Evolutionary conservation across 2,329 filamentous ascomycete species (phyloP).

Genomic region (Neofusicoccum umdonicola): DNA sequence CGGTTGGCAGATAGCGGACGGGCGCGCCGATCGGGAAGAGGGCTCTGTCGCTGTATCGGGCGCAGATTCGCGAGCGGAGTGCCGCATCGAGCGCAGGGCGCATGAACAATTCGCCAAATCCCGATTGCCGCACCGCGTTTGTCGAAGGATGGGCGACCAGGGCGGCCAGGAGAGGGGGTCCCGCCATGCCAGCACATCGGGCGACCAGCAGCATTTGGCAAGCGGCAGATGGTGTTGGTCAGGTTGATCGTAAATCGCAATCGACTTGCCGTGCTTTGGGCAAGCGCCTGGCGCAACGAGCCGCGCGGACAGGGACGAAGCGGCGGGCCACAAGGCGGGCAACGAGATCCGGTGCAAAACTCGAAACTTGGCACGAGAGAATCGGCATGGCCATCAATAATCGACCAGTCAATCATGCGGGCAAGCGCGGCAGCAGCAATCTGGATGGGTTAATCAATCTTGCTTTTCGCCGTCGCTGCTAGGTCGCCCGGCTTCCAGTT

Average conservation of each 20-base stretch:
- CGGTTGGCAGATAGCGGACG: neutral
- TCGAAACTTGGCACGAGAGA: neutral
- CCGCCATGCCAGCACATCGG: conserved; percentile 36
- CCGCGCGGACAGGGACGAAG: neutral
- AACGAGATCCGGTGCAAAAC: neutral
- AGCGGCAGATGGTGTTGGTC: neutral
- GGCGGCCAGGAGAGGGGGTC: neutral
- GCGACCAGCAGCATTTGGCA: conserved; percentile 21
- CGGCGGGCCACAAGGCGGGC: conserved; percentile 1
- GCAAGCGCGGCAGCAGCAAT: neutral
- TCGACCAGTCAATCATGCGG: neutral
- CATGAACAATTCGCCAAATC: conserved; percentile 7
- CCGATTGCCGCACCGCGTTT: conserved; percentile 3
- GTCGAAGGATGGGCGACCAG: conserved; percentile 6
- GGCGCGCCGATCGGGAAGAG: neutral
- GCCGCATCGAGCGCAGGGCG: conserved; percentile 3
- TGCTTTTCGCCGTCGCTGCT: conserved; percentile 1
- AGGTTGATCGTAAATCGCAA: conserved; percentile 3
- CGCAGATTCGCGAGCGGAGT: neutral
- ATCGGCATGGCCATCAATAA: neutral
- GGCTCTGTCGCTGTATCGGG: conserved; percentile 5
- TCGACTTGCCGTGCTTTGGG: neutral
- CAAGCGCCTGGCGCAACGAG: neutral
- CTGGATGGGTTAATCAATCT: conserved; percentile 8
- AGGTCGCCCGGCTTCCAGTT: neutral